Evolutionary conservation across 352 stramenopile genomes (phyloP).

Genomic region (Elongisporangium anandrum): DNA sequence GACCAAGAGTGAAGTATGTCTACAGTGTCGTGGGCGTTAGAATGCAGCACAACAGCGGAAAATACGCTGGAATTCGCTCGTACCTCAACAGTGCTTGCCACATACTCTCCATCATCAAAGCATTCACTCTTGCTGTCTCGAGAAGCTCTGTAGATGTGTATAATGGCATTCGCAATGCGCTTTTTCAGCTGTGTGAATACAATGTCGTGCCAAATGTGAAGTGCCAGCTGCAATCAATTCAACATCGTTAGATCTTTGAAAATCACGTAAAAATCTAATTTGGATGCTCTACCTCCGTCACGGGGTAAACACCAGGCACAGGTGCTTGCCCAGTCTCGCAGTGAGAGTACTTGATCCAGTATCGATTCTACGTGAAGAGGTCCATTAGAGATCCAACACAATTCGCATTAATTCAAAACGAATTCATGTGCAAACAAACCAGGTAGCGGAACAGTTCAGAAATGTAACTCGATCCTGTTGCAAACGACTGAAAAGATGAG

Average conservation of each 20-base stretch:
- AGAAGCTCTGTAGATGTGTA: conserved; percentile 60
- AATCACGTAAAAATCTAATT: background rate
- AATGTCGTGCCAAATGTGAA: conserved; percentile 85
- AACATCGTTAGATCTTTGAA: background rate
- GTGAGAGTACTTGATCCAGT: conserved; percentile 86
- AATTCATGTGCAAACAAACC: conserved; percentile 16
- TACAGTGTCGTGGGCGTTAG: conserved; percentile 16
- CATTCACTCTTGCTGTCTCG: conserved; percentile 47
- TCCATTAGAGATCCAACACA: background rate
- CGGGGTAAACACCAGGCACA: conserved; percentile 76
- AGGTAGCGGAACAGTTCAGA: conserved; percentile 83
- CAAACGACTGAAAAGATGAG: conserved; percentile 63
- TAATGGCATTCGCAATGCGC: conserved; percentile 52
- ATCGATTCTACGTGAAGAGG: conserved; percentile 55
- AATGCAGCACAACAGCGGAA: background rate
- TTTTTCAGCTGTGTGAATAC: conserved; percentile 69
- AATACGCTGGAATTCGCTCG: background rate
- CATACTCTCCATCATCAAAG: conserved; percentile 70
- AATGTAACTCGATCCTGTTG: conserved; percentile 72
- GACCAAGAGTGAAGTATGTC: conserved; percentile 74
- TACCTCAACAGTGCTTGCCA: conserved; percentile 70
- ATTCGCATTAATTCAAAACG: conserved; percentile 1
- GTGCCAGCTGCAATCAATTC: conserved; percentile 39
- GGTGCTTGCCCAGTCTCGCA: conserved; percentile 80
- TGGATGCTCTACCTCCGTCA: conserved; percentile 53